phyloP scores from a whole-genome alignment of 1,284 basidiomycete genomes.

The Lignosus rhinocerotis region DNA sequence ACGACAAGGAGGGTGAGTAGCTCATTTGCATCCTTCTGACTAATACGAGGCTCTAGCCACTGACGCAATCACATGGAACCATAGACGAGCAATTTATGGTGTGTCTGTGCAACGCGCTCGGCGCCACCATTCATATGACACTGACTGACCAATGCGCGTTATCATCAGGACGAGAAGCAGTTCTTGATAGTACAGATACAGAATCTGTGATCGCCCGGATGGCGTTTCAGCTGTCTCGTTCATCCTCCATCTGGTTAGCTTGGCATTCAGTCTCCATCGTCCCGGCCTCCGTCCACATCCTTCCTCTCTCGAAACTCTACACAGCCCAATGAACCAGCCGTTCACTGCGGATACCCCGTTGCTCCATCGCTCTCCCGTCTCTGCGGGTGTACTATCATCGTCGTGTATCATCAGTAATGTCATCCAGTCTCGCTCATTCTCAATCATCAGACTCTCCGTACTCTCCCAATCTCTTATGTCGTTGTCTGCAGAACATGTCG shows the following conservation, averaged over 20 bases:
- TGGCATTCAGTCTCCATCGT: conserved; percentile 2
- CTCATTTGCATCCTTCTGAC: neutral
- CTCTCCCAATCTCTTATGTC: conserved; percentile 1
- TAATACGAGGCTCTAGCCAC: neutral
- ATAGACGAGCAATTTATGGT: conserved; percentile 92
- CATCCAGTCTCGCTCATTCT: conserved; percentile 1
- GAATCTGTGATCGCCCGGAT: conserved; percentile 50
- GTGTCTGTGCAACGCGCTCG: conserved; percentile 27
- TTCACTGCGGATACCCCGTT: conserved; percentile 10
- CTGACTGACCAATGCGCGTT: neutral
- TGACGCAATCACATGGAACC: neutral
- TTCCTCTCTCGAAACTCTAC: neutral
- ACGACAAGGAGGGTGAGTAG: conserved; percentile 89
- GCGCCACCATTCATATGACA: neutral
- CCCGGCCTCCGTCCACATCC: neutral
- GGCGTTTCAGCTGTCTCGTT: neutral
- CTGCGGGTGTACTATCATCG: conserved; percentile 18
- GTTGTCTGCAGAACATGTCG: conserved; percentile 2
- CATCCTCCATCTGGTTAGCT: conserved; percentile 9
- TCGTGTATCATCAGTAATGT: conserved; percentile 23
- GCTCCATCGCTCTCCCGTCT: conserved; percentile 3
- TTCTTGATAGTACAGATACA: conserved; percentile 93
- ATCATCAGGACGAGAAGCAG: conserved; percentile 85
- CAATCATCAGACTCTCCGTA: conserved; percentile 4
- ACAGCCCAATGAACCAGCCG: neutral